These are phyloP conservation scores for Tardiomyces digboiensis DNA, from an alignment of 1,139 yeast species.

Conservation along the genomic window DNA sequence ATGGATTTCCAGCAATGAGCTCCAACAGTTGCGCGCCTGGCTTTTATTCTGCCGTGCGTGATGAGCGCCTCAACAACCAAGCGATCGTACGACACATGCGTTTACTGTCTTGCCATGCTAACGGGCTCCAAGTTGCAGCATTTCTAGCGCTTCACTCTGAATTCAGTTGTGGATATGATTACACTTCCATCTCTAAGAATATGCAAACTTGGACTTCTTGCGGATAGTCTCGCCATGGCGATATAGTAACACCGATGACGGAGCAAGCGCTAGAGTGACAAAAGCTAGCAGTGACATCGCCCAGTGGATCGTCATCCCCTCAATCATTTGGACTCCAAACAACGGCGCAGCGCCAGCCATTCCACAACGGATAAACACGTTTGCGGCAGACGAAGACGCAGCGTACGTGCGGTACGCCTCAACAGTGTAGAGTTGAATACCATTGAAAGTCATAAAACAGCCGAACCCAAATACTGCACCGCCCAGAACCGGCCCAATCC, in stretches of 20 bases:
- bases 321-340: slow-evolving; percentile 68
- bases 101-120: too few species aligned
- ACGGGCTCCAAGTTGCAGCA: too few species aligned
- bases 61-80: too few species aligned
- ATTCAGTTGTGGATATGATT: too few species aligned
- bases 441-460: slow-evolving; percentile 61
- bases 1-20: too few species aligned
- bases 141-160: too few species aligned
- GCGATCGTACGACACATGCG: too few species aligned
- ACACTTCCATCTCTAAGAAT: too few species aligned
- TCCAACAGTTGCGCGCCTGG: too few species aligned
- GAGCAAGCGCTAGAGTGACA: slow-evolving; percentile 49
- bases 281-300: slow-evolving; percentile 74
- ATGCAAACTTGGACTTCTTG: slow-evolving; percentile 44
- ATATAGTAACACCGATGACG: slow-evolving; percentile 68
- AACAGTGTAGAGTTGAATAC: slow-evolving; percentile 69
- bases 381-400: slow-evolving; percentile 87
- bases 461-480: slow-evolving; percentile 78
- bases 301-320: slow-evolving; percentile 68
- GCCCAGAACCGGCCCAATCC: slow-evolving; percentile 36
- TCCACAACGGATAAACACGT: slow-evolving; percentile 71
- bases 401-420: slow-evolving; percentile 74
- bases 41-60: too few species aligned
- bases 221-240: slow-evolving; percentile 56
- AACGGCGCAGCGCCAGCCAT: slow-evolving; percentile 76